Evolutionary conservation across 306 rosid species (phyloP).

Genomic region (Rubus parviflorus): DNA sequence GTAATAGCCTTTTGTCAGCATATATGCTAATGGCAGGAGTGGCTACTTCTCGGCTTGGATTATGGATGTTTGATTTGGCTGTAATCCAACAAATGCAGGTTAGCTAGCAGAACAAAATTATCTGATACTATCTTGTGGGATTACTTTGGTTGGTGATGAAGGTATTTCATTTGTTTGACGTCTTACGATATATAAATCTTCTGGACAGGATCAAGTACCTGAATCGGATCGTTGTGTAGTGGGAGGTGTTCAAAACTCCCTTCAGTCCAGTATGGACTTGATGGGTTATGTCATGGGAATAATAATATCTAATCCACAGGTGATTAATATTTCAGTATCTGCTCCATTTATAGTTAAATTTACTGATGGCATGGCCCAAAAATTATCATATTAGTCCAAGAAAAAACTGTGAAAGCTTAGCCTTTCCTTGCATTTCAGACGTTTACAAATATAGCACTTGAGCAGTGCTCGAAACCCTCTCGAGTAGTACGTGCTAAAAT

Average conservation of each 20-base stretch:
- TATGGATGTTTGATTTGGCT: constrained; percentile 89
- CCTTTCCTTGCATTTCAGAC: no score
- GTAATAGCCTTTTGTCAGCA: constrained; percentile 44
- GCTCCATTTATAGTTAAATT: neutral
- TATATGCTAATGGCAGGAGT: constrained; percentile 80
- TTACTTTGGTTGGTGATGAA: no score
- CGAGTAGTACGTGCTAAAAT: no score
- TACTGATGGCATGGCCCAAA: neutral
- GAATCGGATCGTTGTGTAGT: constrained; percentile 76
- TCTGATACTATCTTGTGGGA: neutral
- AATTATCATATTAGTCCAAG: no score
- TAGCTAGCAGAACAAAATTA: neutral
- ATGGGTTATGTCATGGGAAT: constrained; percentile 84
- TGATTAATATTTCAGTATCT: constrained; percentile 14
- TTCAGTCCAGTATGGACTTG: constrained; percentile 77
- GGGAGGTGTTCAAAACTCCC: constrained; percentile 87
- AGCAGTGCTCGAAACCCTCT: no score
- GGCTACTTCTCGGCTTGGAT: constrained; percentile 79
- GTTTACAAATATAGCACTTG: no score
- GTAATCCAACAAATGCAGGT: constrained; percentile 95
- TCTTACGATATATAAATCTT: no score
- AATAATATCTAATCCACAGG: constrained; percentile 74
- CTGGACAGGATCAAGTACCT: constrained; percentile 58
- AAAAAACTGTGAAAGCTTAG: no score
- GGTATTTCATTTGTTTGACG: no score